phyloP scores from a whole-genome alignment of 805 yeast genomes.

The Isabelozyma rhagii region DNA sequence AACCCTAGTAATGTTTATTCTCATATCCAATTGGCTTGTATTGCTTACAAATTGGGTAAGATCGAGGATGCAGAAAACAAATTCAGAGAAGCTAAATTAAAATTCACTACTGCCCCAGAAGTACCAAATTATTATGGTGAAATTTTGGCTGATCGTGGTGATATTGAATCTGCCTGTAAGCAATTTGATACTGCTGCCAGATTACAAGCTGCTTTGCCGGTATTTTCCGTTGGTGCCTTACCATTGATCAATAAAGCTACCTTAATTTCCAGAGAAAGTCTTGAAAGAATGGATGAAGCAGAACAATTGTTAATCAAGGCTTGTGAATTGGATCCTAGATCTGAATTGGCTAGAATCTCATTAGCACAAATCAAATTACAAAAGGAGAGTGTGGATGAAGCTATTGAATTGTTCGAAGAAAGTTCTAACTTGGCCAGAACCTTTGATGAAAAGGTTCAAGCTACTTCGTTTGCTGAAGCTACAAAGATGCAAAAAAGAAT shows the following conservation, averaged over 20 bases:
- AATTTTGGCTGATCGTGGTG: conserved; percentile 78
- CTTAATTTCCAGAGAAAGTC: conserved; percentile 54
- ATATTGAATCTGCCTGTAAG: conserved; percentile 65
- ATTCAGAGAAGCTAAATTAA: conserved; percentile 66
- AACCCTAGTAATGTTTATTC: conserved; percentile 79
- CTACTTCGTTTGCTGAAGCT: conserved; percentile 89
- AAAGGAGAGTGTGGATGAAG: conserved; percentile 76
- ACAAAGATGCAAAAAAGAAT: conserved; percentile 84
- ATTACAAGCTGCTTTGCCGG: conserved; percentile 68
- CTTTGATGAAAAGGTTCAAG: conserved; percentile 82
- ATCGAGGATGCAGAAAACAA: conserved; percentile 57
- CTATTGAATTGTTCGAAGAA: conserved; percentile 76
- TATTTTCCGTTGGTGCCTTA: conserved; percentile 78
- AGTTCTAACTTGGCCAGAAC: conserved; percentile 81
- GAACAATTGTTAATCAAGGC: conserved; percentile 70
- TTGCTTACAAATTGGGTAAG: conserved; percentile 75
- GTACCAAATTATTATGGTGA: conserved; percentile 96
- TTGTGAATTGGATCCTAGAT: conserved; percentile 76
- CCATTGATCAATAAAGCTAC: conserved; percentile 91
- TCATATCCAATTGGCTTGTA: conserved; percentile 89
- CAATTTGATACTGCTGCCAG: conserved; percentile 85
- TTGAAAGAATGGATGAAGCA: conserved; percentile 51
- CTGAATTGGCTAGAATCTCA: conserved; percentile 86
- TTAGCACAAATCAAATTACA: conserved; percentile 89
- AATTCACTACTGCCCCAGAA: conserved; percentile 85